These are phyloP conservation scores for Schizophyllum amplum DNA, from an alignment of 1,284 basidiomycete genomes.

Conservation along the genomic window DNA sequence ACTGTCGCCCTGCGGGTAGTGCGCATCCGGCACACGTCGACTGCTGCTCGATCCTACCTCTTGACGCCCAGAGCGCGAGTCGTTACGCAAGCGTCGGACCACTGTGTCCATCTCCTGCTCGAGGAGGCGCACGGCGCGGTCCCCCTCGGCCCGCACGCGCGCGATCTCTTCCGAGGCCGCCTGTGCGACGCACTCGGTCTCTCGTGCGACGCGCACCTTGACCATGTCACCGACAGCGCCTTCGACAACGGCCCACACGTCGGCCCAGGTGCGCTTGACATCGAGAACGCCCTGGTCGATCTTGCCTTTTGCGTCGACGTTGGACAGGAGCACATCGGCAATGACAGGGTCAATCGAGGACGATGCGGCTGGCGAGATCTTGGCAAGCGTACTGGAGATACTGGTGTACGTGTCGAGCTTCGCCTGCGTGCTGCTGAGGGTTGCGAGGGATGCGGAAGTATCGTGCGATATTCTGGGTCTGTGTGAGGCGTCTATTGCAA, in stretches of 20 bases:
- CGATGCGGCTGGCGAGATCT: conserved; percentile 31
- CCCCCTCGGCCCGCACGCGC: neutral
- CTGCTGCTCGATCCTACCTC: neutral
- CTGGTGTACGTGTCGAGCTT: conserved; percentile 37
- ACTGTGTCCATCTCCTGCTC: neutral
- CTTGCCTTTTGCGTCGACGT: conserved; percentile 33
- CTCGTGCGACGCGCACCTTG: conserved; percentile 28
- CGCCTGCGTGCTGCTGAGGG: conserved; percentile 31
- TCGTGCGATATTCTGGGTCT: conserved; percentile 33
- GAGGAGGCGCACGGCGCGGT: neutral
- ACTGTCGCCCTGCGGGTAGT: conserved; percentile 7
- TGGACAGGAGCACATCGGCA: conserved; percentile 32
- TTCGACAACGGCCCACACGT: conserved; percentile 37
- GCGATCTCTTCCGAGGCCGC: conserved; percentile 26
- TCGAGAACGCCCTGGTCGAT: conserved; percentile 26
- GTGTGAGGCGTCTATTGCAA: conserved; percentile 3
- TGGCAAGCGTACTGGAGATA: conserved; percentile 37
- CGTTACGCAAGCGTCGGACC: neutral
- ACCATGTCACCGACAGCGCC: conserved; percentile 30
- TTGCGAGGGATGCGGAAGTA: conserved; percentile 32
- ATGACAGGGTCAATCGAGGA: conserved; percentile 35
- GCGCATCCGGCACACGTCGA: neutral
- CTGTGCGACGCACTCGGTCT: conserved; percentile 26
- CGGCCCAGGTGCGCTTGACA: conserved; percentile 22
- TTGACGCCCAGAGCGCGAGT: neutral